A percentile compares a stretch with the other conserved stretches of the same genome.
Conservation (phyloP, 192 early-diverging fungal species). For the Spizellomyces sp. region DNA sequence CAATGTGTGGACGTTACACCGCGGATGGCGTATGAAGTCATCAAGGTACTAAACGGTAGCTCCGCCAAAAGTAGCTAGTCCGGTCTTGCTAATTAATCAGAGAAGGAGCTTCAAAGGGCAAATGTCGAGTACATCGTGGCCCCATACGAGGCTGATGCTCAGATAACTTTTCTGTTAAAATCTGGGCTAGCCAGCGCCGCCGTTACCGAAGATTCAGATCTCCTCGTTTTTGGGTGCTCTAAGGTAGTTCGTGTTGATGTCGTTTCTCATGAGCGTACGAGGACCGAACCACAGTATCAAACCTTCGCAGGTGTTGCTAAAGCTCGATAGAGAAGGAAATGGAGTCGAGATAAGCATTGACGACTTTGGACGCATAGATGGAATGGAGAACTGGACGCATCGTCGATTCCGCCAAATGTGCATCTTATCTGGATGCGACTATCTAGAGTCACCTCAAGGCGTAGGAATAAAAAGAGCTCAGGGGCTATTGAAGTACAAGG, state of each 20-base stretch:
- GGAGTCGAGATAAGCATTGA: constrained; percentile 64
- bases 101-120: constrained; percentile 57
- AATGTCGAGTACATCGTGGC: constrained; percentile 83
- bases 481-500: constrained; percentile 31
- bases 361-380: constrained; percentile 48
- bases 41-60: constrained; percentile 53
- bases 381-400: constrained; percentile 35
- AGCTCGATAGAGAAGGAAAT: constrained; percentile 75
- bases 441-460: constrained; percentile 78
- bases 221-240: constrained; percentile 90
- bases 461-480: constrained; percentile 85
- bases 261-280: neutral
- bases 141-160: constrained; percentile 97
- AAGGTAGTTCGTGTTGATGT: constrained; percentile 37
- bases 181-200: constrained; percentile 71
- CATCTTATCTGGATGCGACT: constrained; percentile 98
- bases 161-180: constrained; percentile 81
- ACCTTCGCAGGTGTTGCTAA: constrained; percentile 67
- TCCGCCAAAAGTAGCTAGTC: neutral
- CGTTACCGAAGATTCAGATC: constrained; percentile 94
- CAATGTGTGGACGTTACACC: constrained; percentile 78
- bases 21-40: constrained; percentile 75
- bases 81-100: neutral
- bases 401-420: constrained; percentile 84
- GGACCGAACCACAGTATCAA: neutral